Evolutionary conservation across 148 eudicot genomes (phyloP).

Genomic region (Silene uniflora): DNA sequence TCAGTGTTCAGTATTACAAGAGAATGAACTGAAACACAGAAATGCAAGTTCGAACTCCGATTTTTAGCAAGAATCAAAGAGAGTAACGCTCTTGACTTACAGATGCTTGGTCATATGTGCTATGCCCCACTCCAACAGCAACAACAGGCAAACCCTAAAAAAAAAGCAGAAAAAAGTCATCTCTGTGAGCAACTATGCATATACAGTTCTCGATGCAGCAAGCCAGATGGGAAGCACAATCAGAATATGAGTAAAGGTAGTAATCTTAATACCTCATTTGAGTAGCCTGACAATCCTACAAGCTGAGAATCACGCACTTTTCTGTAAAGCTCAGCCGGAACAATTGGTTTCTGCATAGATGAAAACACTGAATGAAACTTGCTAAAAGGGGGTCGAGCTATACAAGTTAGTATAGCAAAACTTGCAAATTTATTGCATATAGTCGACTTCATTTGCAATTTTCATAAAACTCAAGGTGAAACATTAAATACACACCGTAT

Average conservation of each 20-base stretch:
- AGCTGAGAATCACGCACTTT: conserved; percentile 85
- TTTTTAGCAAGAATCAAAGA: neutral
- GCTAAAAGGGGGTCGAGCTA: no score
- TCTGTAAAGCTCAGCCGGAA: conserved; percentile 70
- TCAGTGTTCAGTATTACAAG: no score
- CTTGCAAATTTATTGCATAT: neutral
- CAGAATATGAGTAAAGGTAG: neutral
- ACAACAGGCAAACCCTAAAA: conserved; percentile 86
- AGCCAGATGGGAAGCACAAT: neutral
- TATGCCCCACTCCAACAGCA: conserved; percentile 87
- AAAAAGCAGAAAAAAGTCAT: neutral
- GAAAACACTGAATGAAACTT: conserved; percentile 5
- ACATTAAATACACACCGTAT: neutral
- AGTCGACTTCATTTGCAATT: neutral
- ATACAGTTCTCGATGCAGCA: neutral
- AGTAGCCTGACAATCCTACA: conserved; percentile 81
- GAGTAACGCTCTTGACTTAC: conserved; percentile 46
- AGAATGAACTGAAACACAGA: no score
- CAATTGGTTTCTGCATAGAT: conserved; percentile 76
- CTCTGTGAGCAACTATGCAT: neutral
- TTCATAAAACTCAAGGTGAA: neutral
- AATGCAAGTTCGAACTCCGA: neutral
- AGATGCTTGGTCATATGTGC: conserved; percentile 91
- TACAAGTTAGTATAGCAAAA: no score
- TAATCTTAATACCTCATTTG: conserved; percentile 58